These are phyloP conservation scores for Aspergillus brunneoviolaceus DNA, from an alignment of 2,329 filamentous ascomycete species.

Conservation along the genomic window DNA sequence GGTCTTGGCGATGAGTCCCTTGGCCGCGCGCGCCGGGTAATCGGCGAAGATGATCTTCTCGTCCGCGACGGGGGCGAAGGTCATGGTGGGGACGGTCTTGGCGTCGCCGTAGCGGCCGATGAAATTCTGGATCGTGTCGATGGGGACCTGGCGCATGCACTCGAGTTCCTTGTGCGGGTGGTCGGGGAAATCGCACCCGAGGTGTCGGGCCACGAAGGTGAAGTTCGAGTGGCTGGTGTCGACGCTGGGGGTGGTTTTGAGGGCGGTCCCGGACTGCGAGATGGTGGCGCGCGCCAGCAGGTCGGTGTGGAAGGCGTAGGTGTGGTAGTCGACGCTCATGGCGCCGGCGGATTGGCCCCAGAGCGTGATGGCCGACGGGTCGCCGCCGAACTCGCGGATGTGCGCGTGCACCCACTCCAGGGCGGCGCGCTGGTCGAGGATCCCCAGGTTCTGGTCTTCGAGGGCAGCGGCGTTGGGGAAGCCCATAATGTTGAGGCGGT, in stretches of 20 bases:
- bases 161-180: background rate
- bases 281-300: background rate
- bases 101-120: background rate
- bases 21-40: background rate
- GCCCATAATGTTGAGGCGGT: slow-evolving; percentile 2
- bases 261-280: background rate
- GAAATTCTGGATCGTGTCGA: background rate
- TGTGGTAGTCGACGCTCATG: slow-evolving; percentile 1
- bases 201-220: background rate
- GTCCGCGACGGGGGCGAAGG: slow-evolving; percentile 1
- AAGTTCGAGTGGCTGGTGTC: background rate
- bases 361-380: background rate
- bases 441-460: background rate
- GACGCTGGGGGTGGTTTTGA: background rate
- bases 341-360: slow-evolving; percentile 3
- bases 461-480: slow-evolving; percentile 2
- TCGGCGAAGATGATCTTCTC: background rate
- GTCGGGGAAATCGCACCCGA: background rate
- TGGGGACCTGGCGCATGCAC: slow-evolving; percentile 1
- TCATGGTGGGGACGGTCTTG: background rate
- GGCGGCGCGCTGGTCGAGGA: slow-evolving; percentile 1
- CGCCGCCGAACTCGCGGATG: background rate
- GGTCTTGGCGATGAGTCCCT: background rate
- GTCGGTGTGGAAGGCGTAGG: background rate
- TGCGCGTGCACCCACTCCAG: slow-evolving; percentile 1